Conservation (phyloP, 2,329 filamentous ascomycete species). For the Pyrenochaeta sp. region DNA sequence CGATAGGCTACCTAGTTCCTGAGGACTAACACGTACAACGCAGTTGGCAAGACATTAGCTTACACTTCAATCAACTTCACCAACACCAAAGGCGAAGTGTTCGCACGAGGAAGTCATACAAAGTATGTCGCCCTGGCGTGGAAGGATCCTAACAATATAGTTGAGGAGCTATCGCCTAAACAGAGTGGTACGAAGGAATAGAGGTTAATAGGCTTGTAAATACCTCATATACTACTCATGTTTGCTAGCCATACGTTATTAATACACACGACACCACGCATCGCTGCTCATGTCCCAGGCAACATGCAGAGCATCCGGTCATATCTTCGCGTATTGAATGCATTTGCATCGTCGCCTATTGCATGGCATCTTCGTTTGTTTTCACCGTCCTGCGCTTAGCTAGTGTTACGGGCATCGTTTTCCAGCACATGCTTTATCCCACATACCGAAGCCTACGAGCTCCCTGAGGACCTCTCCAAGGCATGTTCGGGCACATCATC, state of each 20-base stretch:
- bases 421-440: neutral
- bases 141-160: constrained; percentile 70
- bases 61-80: constrained; percentile 70
- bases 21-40: neutral
- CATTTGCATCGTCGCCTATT: neutral
- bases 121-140: constrained; percentile 70
- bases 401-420: neutral
- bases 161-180: constrained; percentile 62
- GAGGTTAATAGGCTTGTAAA: neutral
- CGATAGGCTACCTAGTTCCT: neutral
- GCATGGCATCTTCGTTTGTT: neutral
- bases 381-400: neutral
- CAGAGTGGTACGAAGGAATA: constrained; percentile 33
- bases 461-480: constrained; percentile 14
- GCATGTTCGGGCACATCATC: constrained; percentile 2
- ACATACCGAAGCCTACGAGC: neutral
- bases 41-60: constrained; percentile 71
- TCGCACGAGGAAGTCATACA: constrained; percentile 73
- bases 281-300: neutral
- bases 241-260: constrained; percentile 11
- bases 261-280: constrained; percentile 6
- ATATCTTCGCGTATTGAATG: neutral
- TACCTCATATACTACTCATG: neutral
- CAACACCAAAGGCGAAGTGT: constrained; percentile 66
- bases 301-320: neutral